Evolutionary conservation across 176 grass and related monocot genomes (phyloP).

Genomic region (Stipa capillata): DNA sequence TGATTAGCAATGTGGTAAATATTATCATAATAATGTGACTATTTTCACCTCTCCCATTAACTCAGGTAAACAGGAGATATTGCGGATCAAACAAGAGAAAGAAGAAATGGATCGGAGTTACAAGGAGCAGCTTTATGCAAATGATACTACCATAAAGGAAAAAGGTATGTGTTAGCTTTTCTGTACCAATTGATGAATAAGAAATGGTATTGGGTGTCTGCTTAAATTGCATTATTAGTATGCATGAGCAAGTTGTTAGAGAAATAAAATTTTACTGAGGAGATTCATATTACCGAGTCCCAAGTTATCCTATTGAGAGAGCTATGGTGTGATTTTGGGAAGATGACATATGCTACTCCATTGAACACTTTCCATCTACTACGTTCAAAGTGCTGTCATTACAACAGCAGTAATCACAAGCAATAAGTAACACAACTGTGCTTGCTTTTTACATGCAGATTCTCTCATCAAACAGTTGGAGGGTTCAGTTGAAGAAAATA

Average conservation of each 20-base stretch:
- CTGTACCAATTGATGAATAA: slow-evolving; percentile 12
- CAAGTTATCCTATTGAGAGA: not conserved
- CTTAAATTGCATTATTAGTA: slow-evolving; percentile 3
- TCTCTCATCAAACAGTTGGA: slow-evolving; percentile 64
- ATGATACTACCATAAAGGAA: slow-evolving; percentile 49
- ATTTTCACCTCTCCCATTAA: slow-evolving; percentile 11
- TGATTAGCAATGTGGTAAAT: not conserved
- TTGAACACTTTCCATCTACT: not conserved
- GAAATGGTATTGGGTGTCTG: not conserved
- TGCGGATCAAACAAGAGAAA: slow-evolving; percentile 70
- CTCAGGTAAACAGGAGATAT: slow-evolving; percentile 60
- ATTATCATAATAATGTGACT: not conserved
- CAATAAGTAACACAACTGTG: not conserved
- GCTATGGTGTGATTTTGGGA: not conserved
- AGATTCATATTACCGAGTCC: not conserved
- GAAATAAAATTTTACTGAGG: not conserved
- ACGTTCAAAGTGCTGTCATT: not conserved
- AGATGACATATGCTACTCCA: not conserved
- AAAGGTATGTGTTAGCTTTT: slow-evolving; percentile 52
- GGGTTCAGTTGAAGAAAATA: slow-evolving; percentile 52
- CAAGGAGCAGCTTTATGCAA: slow-evolving; percentile 37
- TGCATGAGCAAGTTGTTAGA: not conserved
- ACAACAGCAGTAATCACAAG: not conserved
- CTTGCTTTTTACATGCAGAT: slow-evolving; percentile 46
- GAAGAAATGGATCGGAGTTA: slow-evolving; percentile 65